phyloP scores from a whole-genome alignment of 2,329 filamentous ascomycete species.

The Fusarium mexicanum region DNA sequence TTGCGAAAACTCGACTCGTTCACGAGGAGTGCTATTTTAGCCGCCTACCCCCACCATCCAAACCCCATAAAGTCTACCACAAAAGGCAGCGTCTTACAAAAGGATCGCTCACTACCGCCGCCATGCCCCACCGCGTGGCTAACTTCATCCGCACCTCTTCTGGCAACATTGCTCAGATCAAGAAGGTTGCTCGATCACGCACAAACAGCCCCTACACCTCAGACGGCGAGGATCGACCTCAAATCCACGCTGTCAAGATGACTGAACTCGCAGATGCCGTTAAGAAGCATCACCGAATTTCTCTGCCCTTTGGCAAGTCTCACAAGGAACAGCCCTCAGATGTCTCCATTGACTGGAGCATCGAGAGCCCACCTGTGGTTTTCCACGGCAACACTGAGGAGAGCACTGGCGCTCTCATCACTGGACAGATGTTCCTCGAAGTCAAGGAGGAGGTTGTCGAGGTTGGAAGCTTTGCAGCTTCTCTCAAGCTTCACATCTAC shows the following conservation, averaged over 20 bases:
- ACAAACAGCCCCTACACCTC: conserved; percentile 49
- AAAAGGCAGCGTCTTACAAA: conserved; percentile 23
- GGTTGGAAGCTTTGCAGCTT: conserved; percentile 77
- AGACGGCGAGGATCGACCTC: conserved; percentile 48
- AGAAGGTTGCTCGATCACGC: conserved; percentile 50
- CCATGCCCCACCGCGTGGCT: conserved; percentile 67
- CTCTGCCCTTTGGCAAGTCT: conserved; percentile 55
- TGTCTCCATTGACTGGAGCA: conserved; percentile 63
- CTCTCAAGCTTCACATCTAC: conserved; percentile 73
- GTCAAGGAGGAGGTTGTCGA: conserved; percentile 74
- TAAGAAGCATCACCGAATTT: conserved; percentile 56
- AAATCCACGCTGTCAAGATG: conserved; percentile 49
- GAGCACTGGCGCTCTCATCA: conserved; percentile 86
- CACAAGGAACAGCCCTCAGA: conserved; percentile 55
- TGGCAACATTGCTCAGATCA: conserved; percentile 62
- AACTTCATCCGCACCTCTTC: conserved; percentile 67
- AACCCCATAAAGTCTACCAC: conserved; percentile 12
- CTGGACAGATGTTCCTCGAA: conserved; percentile 80
- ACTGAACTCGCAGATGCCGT: conserved; percentile 50
- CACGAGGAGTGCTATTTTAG: conserved; percentile 24
- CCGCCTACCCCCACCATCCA: conserved; percentile 25
- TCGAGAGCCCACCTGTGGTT: conserved; percentile 88
- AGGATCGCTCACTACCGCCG: conserved; percentile 37
- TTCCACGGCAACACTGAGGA: conserved; percentile 79
- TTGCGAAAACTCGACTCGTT: conserved; percentile 26